Base-by-base conservation (phyloP, 1,284 basidiomycete species). In the Cryptococcus sp. region DNA sequence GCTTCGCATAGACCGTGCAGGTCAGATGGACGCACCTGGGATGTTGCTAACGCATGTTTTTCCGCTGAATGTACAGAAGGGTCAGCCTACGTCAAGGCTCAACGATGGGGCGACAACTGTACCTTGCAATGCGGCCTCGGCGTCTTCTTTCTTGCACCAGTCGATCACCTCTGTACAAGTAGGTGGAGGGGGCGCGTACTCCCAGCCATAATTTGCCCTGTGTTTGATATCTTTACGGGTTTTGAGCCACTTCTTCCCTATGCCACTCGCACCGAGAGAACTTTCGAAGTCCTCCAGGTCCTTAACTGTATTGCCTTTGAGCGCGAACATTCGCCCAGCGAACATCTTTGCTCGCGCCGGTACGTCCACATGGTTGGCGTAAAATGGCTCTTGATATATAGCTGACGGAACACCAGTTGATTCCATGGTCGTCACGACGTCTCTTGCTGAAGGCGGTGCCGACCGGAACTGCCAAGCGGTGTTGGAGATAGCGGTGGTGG, bases 331-430 rank as follows among this genome's bases (percentile, higher is more conserved):
- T 1, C 91, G 78, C 0, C 93, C 93, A 15, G 87, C 93, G 70
- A 90, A 94, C 74, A 93, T 89, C 67, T 87, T 83, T 0, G 88
- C 80, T 16, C 80, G 79, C 44, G 84, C 81, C 0, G 91, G 89
- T 0, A 88, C 84, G 71, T 98, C 95, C 2, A 70, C 69, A 11
- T 83, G 82, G 54, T 86, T 84, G 3, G 90, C 90, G 73, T 92
- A 98, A 74, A 85, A 88, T 0, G 94, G 90, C 20, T 85, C 81
- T 20, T 82, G 84, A 74, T 96, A 94, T 22, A 90, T 75, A 63
- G 86, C 86, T 39, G 76, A 79, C 2, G 86, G 85, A 13, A 91
- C 74, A 8, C 82, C 82, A 61, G 82, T 78, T 1, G 73, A 68
- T 45, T 85, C 84, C 44, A 90, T 75, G 23, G 81, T 84, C 3